Evolutionary conservation across 805 yeast genomes (phyloP).

Genomic region (Yarrowia sp.): DNA sequence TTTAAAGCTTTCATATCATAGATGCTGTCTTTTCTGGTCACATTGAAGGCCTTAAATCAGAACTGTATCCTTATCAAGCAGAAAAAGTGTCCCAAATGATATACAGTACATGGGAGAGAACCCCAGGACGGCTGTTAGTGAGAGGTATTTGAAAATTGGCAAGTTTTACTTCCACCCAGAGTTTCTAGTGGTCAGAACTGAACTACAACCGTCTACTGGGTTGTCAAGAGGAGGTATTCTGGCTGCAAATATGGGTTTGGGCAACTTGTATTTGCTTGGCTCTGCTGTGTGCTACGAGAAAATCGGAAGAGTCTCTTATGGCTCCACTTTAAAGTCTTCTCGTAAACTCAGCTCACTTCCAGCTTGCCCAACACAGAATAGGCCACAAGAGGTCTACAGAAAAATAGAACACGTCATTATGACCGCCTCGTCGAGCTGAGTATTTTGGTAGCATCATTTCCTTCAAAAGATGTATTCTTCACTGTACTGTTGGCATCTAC

Average conservation of each 20-base stretch:
- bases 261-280: conserved; percentile 62
- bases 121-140: background rate
- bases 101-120: conserved; percentile 9
- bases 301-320: background rate
- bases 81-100: conserved; percentile 12
- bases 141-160: background rate
- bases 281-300: conserved; percentile 53
- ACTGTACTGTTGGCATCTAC: no score
- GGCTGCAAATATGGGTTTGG: conserved; percentile 69
- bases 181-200: background rate
- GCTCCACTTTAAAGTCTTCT: no score
- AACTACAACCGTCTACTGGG: background rate
- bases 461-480: no score
- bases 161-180: conserved; percentile 4
- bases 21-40: background rate
- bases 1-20: background rate
- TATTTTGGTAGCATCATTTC: no score
- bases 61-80: conserved; percentile 6
- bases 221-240: conserved; percentile 52
- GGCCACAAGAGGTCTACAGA: no score
- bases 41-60: background rate
- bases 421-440: no score
- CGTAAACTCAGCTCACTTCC: no score
- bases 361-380: no score
- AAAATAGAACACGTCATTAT: no score